Evolutionary conservation across 331 rosid species (phyloP), one percentile per base, ranked within the genome.

Genomic region (Malus hybrid): DNA sequence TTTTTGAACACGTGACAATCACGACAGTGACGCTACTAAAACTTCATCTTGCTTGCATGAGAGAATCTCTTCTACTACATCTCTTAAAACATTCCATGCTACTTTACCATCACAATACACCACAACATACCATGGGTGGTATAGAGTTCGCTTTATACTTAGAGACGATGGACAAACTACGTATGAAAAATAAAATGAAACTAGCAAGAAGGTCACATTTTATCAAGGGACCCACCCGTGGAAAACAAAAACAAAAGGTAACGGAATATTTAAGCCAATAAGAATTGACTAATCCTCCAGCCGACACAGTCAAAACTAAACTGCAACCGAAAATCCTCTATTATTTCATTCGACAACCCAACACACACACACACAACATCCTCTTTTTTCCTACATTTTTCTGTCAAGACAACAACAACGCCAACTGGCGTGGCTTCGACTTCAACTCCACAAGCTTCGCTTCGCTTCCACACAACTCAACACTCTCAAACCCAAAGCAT

Each of bases 371-470:
- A 34, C 44, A 42, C 48, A 42, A 42, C 48, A 42, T 42, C 10
- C 12, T 63, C 32, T 15, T 6, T 13, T 14, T 14, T 15, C 36
- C 67, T 6, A 15, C 39, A 3, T 14, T 62, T 6, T 62, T 13
- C 9, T 6, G 7, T 52, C 57, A 52, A 39, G 24, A 28, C 18
- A 28, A 28, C 33, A 28, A 27, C 27, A 22, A 13, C 44, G 44
- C 44, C 44, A 28, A 32, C n/a, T 65, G 69, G 69, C 69, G 69
- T 32, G 69, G 69, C 69, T 32, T 65, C 69, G n/a, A 33, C 69
- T 65, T n/a, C 69, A 18, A 27, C 65, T 22, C 31, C 28, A 4
- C 15, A 4, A 20, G 64, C 64, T 57, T 57, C 64, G 28, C 64
- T 57, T 57, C 14, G 2, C 64, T 57, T 57, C 29, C 64, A 57